Conservation (phyloP, 805 yeast genomes). For the Wickerhamiella brachini region DNA sequence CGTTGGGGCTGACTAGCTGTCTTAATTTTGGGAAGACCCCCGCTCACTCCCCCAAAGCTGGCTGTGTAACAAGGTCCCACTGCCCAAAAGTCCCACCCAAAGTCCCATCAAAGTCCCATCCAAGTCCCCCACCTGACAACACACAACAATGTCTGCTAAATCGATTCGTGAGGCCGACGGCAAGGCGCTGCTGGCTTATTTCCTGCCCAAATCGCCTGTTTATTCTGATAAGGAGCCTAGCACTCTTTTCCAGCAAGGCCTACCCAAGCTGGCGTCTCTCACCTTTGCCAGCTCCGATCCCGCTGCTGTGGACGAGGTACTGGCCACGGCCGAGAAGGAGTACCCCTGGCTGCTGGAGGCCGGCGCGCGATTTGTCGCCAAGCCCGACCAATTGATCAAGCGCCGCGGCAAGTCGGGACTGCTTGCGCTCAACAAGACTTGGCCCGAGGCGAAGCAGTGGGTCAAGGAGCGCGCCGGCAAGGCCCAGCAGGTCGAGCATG, state of each 20-base stretch:
- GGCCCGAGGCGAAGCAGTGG: slow-evolving; percentile 33
- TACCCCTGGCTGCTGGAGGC: slow-evolving; percentile 29
- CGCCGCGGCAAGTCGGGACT: slow-evolving; percentile 34
- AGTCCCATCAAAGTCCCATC: too few relatives aligned
- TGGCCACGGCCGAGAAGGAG: slow-evolving; percentile 25
- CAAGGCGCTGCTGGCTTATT: slow-evolving; percentile 31
- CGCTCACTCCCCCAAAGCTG: too few relatives aligned
- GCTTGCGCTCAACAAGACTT: slow-evolving; percentile 30
- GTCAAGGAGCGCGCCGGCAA: slow-evolving; percentile 30
- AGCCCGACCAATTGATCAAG: slow-evolving; percentile 35
- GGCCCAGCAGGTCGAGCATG: slow-evolving; percentile 28
- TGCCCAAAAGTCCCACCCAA: too few relatives aligned
- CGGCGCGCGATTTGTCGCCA: slow-evolving; percentile 31
- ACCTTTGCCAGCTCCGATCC: slow-evolving; percentile 22
- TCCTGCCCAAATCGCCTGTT: slow-evolving; percentile 29
- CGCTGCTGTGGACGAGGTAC: slow-evolving; percentile 22
- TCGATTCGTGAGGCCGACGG: slow-evolving; percentile 36
- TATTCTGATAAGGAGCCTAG: slow-evolving; percentile 22
- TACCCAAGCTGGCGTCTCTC: slow-evolving; percentile 28
- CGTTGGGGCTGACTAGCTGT: too few relatives aligned
- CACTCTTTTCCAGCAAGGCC: slow-evolving; percentile 20
- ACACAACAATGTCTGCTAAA: slow-evolving; percentile 29
- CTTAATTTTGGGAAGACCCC: too few relatives aligned
- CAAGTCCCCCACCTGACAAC: not conserved
- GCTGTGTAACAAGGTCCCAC: too few relatives aligned